Evolutionary conservation across 352 stramenopile species (phyloP), one percentile per base, ranked within the genome.

Genomic region (Phytophthora hybrid): DNA sequence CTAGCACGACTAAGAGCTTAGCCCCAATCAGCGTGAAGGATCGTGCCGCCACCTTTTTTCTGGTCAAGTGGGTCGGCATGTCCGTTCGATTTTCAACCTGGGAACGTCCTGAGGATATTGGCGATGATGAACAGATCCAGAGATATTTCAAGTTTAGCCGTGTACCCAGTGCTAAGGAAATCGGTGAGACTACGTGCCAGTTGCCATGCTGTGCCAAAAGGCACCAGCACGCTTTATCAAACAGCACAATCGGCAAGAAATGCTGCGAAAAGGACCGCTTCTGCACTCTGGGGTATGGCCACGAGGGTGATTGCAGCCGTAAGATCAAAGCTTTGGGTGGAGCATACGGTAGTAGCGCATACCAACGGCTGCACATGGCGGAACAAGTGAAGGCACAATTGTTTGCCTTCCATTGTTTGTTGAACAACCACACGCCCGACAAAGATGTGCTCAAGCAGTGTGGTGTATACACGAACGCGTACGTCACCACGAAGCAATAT

Each of bases 91-190:
- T 90, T 54, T 96, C 89, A 41, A 97, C 91, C 21, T 97, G 91
- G 91, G 91, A 97, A 61, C 87, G 88, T 4, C 85, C 89, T 0
- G 88, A 97, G 68, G 91, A 97, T 66, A 97, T 97, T 67, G 90
- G 91, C 19, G 91, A 96, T 23, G 89, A 96, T 68, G 89, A 94
- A 54, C 88, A 96, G 47, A 94, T 97, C 51, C 89, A 96, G 66
- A 81, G 91, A 6, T 97, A 97, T 66, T 96, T 96, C 79, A 96
- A 95, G 73, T 90, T 94, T 53, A 96, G 87, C 37, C 89, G 89
- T 14, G 76, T 96, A 21, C 91, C 91, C 7, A 96, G 83, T 32
- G 78, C 85, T 5, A 96, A 96, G 63, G 91, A 97, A 47, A 90
- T 97, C 41, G 51, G 78, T 31, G 87, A 94, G 56, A 93, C 86